These are phyloP conservation scores for Pichia sp. DNA, from an alignment of 1,139 yeast genomes.

Conservation along the genomic window DNA sequence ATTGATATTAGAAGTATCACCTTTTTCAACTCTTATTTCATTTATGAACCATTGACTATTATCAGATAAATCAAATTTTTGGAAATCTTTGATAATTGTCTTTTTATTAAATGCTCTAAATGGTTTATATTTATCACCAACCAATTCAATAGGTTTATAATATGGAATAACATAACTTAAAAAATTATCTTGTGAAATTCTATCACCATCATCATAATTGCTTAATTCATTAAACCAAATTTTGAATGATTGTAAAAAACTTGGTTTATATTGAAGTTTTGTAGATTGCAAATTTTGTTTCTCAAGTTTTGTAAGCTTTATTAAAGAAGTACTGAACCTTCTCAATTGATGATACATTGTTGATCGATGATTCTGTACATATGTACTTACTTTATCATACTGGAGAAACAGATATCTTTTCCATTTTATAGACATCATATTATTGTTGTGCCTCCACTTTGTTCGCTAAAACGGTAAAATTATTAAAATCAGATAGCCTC, in stretches of 20 bases:
- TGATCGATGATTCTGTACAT: background rate
- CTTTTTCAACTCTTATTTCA: conserved; percentile 20
- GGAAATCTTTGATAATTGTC: conserved; percentile 8
- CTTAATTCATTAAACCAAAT: conserved; percentile 21
- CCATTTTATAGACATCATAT: background rate
- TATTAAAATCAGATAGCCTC: background rate
- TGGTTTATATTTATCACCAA: background rate
- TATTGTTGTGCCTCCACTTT: background rate
- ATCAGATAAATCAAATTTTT: conserved; percentile 2
- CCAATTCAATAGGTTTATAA: conserved; percentile 18
- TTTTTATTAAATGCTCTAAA: conserved; percentile 16
- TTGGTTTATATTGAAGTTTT: background rate
- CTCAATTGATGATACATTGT: background rate
- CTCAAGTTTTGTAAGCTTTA: background rate
- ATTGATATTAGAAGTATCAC: conserved; percentile 14
- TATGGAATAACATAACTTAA: conserved; percentile 25
- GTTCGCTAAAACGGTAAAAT: conserved; percentile 2
- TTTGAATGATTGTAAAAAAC: conserved; percentile 12
- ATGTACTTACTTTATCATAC: background rate
- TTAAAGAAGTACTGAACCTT: background rate
- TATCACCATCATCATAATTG: conserved; percentile 19
- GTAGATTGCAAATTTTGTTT: too few relatives aligned
- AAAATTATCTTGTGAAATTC: conserved; percentile 23
- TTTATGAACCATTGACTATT: conserved; percentile 17
- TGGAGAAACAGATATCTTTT: background rate